Base-by-base conservation (phyloP, 495 filamentous ascomycete genomes). In the Talaromyces liani region DNA sequence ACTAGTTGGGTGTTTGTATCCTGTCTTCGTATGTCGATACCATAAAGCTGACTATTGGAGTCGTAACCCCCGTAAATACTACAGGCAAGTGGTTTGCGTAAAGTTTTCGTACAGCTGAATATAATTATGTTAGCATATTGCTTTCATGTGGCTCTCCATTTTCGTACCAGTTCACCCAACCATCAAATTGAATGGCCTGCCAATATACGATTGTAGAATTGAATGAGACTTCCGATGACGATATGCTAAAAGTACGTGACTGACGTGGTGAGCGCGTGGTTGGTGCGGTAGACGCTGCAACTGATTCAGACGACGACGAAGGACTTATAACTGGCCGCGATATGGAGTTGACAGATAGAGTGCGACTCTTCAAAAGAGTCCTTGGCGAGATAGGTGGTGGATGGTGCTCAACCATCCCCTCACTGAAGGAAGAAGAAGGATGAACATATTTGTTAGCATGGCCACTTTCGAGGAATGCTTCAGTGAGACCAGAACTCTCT, bases 251-350 rank as follows among this genome's bases (percentile, higher is more conserved):
- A 4, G 62, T 63, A 14, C 62, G 25, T 1, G 41, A 25, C 4
- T 41, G 58, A 12, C 61, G 61, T 2, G 61, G 51, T 4, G 61
- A 63, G 12, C 22, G 29, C 20, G 27, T 29, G 20, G 3, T 45
- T 7, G 36, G 58, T 8, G 58, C 24, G 3, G 33, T 60, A 61
- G 22, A 62, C 66, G 39, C 64, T 71, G 65, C 66, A 71, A 33
- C 36, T 31, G 33, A 65, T 78, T 10, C 70, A 56, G 56, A 63
- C 68, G 56, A 67, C 63, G 41, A 63, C 9, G 61, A 54, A 55
- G 45, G 49, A 25, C 16, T 54, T 18, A 54, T 6, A 4, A 34
- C 49, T 27, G 61, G 61, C 8, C 61, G 3, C 27, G 59, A 55
- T 20, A 56, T 6, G 14, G 58, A 60, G 29, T 55, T 56, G 22